These are phyloP conservation scores for Trichosporon ovoides DNA, from an alignment of 1,284 basidiomycete species.

Conservation along the genomic window DNA sequence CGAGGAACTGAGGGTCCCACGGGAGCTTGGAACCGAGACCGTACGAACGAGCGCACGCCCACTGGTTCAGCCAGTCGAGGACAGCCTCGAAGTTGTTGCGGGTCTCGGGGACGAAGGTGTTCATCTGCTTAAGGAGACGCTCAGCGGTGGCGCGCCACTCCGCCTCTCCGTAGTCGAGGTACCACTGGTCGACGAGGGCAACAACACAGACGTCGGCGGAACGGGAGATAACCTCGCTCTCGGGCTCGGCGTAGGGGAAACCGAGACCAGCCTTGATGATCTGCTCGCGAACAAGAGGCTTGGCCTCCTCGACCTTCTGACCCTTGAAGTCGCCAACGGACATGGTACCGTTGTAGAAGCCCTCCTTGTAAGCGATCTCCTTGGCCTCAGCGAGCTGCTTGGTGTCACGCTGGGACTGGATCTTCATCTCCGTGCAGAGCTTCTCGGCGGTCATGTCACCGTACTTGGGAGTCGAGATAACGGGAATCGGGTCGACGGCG, in stretches of 20 bases:
- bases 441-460: conserved; percentile 87
- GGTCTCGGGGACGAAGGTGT: conserved; percentile 84
- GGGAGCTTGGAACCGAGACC: conserved; percentile 94
- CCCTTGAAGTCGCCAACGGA: conserved; percentile 83
- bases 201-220: conserved; percentile 95
- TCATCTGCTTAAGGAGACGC: conserved; percentile 77
- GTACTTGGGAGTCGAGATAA: conserved; percentile 82
- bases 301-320: conserved; percentile 79
- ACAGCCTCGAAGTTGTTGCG: conserved; percentile 87
- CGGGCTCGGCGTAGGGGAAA: conserved; percentile 92
- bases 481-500: conserved; percentile 76
- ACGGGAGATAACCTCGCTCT: conserved; percentile 82
- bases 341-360: conserved; percentile 93
- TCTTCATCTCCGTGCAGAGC: conserved; percentile 84
- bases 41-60: conserved; percentile 97
- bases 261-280: conserved; percentile 77
- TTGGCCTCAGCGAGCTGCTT: conserved; percentile 94
- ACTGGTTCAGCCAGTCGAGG: conserved; percentile 93
- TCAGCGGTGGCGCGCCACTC: conserved; percentile 81
- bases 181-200: conserved; percentile 98
- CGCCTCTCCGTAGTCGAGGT: conserved; percentile 93
- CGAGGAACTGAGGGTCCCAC: conserved; percentile 94
- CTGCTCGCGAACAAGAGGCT: conserved; percentile 75
- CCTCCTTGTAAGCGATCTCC: conserved; percentile 97
- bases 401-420: conserved; percentile 89